Conservation (phyloP, 768 basidiomycete genomes). For the Kwoniella heveanensis region DNA sequence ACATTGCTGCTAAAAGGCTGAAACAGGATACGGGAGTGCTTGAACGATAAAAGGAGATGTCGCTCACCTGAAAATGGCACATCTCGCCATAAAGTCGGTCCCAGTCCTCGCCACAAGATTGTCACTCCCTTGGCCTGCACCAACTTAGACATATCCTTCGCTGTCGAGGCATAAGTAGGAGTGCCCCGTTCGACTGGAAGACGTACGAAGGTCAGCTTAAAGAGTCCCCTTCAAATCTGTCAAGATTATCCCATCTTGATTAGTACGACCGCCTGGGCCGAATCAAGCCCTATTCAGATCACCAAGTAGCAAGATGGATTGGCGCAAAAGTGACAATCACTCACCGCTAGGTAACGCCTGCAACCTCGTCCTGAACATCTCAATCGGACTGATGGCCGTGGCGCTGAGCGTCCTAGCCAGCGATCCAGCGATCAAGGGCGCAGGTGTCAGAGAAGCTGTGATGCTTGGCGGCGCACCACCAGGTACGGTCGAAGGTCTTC, state of each 20-base stretch:
- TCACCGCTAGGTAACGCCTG: slow-evolving; percentile 49
- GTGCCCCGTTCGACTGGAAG: slow-evolving; percentile 32
- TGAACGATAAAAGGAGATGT: not conserved
- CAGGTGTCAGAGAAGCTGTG: slow-evolving; percentile 58
- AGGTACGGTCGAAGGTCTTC: not conserved
- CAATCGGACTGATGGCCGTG: slow-evolving; percentile 58
- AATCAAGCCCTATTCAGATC: too few species aligned
- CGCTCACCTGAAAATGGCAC: slow-evolving; percentile 85
- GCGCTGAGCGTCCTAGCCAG: slow-evolving; percentile 78
- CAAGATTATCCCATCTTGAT: too few species aligned
- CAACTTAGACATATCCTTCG: slow-evolving; percentile 61
- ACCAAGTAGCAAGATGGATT: too few species aligned
- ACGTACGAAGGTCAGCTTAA: not conserved
- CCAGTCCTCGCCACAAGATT: slow-evolving; percentile 86
- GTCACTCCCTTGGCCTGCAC: slow-evolving; percentile 67
- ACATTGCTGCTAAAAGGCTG: not conserved
- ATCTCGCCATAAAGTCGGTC: slow-evolving; percentile 91
- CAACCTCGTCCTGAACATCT: slow-evolving; percentile 54
- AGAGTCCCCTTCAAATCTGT: too few species aligned
- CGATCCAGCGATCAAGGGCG: slow-evolving; percentile 79
- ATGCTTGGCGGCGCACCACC: not conserved
- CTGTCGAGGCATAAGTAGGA: slow-evolving; percentile 52
- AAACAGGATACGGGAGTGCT: not conserved
- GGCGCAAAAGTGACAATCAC: too few species aligned
- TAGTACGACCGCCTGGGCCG: too few species aligned